These are phyloP conservation scores for Cercospora nicotianae DNA, from an alignment of 2,329 filamentous ascomycete species.

Conservation along the genomic window DNA sequence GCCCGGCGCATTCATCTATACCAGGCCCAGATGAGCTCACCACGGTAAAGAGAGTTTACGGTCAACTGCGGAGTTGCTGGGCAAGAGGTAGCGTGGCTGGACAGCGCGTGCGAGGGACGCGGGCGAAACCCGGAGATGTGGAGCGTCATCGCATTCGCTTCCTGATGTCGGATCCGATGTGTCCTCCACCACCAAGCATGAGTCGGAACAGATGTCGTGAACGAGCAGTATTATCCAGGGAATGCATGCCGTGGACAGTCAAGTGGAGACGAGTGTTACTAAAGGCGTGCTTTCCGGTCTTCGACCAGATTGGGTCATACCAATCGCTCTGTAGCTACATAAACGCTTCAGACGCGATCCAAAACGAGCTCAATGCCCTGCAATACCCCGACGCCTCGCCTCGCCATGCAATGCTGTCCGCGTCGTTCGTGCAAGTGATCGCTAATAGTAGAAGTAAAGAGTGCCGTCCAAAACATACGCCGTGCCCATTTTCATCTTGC, in stretches of 20 bases:
- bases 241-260: neutral
- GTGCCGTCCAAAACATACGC: neutral
- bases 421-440: constrained; percentile 6
- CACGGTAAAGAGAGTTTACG: constrained; percentile 3
- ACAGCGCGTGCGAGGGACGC: neutral
- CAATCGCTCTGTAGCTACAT: neutral
- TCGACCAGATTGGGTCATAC: neutral
- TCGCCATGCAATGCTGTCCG: constrained; percentile 12
- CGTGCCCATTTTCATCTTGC: constrained; percentile 8
- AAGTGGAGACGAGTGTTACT: neutral
- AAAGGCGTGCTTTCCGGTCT: neutral
- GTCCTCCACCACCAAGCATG: neutral
- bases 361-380: neutral
- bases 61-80: constrained; percentile 13
- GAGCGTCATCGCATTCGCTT: neutral
- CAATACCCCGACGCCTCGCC: constrained; percentile 8
- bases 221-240: neutral
- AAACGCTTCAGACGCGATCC: neutral
- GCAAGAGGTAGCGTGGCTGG: neutral
- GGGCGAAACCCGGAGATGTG: constrained; percentile 3
- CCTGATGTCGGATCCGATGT: neutral
- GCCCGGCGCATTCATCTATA: neutral
- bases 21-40: neutral
- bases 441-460: constrained; percentile 1
- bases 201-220: neutral